Conservation (phyloP, 169 alveolate genomes). For the Eimeria necatrix region DNA sequence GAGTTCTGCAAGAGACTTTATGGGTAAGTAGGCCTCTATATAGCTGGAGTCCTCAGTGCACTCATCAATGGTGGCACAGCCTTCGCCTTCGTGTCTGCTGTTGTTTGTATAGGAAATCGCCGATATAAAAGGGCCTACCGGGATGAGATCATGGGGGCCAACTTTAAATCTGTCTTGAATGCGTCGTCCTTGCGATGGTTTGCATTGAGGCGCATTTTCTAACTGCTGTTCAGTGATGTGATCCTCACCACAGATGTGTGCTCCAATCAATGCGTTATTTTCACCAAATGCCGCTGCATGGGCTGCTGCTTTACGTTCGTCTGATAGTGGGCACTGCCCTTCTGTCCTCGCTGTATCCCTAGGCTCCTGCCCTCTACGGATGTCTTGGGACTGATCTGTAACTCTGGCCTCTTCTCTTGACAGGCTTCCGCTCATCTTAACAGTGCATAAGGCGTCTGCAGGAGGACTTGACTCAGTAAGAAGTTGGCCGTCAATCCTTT, state of each 20-base stretch:
- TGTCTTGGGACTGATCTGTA: background rate
- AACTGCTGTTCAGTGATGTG: background rate
- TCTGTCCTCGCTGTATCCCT: background rate
- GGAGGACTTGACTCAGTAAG: background rate
- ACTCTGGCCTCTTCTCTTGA: background rate
- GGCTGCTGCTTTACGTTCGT: background rate
- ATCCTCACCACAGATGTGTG: background rate
- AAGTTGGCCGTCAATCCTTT: background rate
- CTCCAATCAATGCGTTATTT: background rate
- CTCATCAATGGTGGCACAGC: background rate
- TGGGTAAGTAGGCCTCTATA: slow-evolving; percentile 62
- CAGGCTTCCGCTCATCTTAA: background rate
- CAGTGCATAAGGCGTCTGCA: background rate
- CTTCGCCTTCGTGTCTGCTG: background rate
- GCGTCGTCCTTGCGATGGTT: background rate
- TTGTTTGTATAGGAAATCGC: background rate
- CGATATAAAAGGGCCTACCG: slow-evolving; percentile 70
- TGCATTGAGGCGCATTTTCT: background rate
- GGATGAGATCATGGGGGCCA: slow-evolving; percentile 65
- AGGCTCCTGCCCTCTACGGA: background rate
- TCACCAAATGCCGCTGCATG: background rate
- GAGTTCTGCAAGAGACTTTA: slow-evolving; percentile 53
- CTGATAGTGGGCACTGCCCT: background rate
- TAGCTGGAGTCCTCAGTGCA: slow-evolving; percentile 48
- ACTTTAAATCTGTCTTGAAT: slow-evolving; percentile 2